phyloP scores from a whole-genome alignment of 139 green algal genomes.

The Astrephomene gubernaculifera region DNA sequence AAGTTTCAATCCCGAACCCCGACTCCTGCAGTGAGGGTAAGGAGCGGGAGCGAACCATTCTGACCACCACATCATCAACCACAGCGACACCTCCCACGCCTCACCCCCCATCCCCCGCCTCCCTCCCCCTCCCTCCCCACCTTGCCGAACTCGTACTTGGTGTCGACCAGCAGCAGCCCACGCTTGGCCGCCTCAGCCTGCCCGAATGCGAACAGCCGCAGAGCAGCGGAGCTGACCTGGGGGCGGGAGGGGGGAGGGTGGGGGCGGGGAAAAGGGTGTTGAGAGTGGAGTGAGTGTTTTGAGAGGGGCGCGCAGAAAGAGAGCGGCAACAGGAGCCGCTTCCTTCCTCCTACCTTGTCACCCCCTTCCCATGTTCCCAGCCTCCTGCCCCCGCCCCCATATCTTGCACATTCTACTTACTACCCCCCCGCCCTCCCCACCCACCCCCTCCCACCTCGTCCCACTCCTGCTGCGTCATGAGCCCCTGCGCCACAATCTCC shows the following conservation, averaged over 20 bases:
- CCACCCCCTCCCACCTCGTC: constrained; percentile 59
- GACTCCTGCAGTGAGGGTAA: no score
- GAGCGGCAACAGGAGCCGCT: not conserved
- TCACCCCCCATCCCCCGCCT: not conserved
- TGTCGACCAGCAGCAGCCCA: constrained; percentile 97
- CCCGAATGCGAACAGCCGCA: constrained; percentile 92
- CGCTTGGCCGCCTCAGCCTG: constrained; percentile 87
- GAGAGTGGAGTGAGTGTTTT: not conserved
- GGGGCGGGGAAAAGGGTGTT: not conserved
- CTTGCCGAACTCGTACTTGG: constrained; percentile 95
- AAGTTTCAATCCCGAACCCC: no score
- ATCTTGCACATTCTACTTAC: not conserved
- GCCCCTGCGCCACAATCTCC: constrained; percentile 70
- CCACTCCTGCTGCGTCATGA: constrained; percentile 92
- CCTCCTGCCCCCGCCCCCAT: not conserved
- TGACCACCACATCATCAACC: no score
- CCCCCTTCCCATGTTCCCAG: not conserved
- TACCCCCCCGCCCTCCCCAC: not conserved
- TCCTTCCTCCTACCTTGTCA: not conserved
- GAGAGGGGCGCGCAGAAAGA: not conserved
- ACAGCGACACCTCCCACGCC: not conserved
- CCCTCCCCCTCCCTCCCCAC: constrained; percentile 41
- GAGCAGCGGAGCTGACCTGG: constrained; percentile 72
- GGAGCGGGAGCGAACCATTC: no score
- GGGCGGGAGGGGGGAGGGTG: not conserved